Evolutionary conservation across 352 stramenopile genomes (phyloP).

Genomic region (Phytophthora tentaculata): DNA sequence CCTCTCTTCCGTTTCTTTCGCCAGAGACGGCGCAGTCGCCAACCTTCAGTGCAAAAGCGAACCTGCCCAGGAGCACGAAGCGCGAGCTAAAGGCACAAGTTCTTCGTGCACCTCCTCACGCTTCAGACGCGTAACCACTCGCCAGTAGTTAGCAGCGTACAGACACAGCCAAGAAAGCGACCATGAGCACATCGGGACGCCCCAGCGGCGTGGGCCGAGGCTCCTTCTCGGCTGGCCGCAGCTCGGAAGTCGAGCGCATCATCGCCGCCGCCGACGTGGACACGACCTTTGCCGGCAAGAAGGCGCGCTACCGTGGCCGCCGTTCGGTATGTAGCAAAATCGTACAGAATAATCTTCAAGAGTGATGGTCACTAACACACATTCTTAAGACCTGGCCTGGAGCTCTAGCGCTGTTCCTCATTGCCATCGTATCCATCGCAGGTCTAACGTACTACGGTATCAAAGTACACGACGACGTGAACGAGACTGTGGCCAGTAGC

Average conservation of each 20-base stretch:
- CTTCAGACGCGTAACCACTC: slow-evolving; percentile 19
- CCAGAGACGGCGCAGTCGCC: slow-evolving; percentile 11
- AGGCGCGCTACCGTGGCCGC: slow-evolving; percentile 71
- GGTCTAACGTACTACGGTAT: slow-evolving; percentile 83
- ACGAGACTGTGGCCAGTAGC: slow-evolving; percentile 53
- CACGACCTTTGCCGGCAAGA: slow-evolving; percentile 83
- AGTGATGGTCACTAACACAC: slow-evolving; percentile 11
- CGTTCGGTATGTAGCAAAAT: slow-evolving; percentile 55
- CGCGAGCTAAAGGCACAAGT: background rate
- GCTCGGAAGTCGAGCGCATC: slow-evolving; percentile 84
- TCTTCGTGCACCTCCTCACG: background rate
- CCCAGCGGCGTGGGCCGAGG: slow-evolving; percentile 40
- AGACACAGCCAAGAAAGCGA: slow-evolving; percentile 6
- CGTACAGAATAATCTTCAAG: background rate
- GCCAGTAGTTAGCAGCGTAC: slow-evolving; percentile 15
- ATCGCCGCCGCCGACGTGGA: slow-evolving; percentile 80
- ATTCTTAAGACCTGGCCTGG: slow-evolving; percentile 74
- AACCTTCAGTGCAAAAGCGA: slow-evolving; percentile 33
- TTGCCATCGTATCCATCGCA: slow-evolving; percentile 62
- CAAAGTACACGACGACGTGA: slow-evolving; percentile 65
- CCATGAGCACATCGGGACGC: slow-evolving; percentile 43
- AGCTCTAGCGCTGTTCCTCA: slow-evolving; percentile 65
- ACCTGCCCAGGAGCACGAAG: slow-evolving; percentile 2
- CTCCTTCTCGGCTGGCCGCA: slow-evolving; percentile 58
- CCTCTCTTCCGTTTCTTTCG: slow-evolving; percentile 34